phyloP scores from a whole-genome alignment of 1,139 yeast species.

The Magnusiomyces ingens region DNA sequence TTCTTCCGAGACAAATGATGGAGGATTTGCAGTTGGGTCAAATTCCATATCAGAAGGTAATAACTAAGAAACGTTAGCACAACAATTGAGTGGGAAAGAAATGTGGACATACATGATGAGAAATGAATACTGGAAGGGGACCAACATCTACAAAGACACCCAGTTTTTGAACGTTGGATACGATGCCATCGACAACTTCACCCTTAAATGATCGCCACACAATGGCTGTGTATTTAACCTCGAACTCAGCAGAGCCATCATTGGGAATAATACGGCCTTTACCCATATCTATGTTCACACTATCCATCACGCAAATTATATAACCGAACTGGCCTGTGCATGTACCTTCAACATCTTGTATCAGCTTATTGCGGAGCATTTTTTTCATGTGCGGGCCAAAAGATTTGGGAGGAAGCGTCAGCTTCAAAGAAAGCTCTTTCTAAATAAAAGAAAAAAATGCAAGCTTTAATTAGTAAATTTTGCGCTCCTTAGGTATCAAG shows the following conservation, averaged over 20 bases:
- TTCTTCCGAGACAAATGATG: constrained; percentile 95
- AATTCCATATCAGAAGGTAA: constrained; percentile 92
- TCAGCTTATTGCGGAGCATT: constrained; percentile 76
- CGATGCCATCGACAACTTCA: constrained; percentile 95
- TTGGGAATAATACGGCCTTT: constrained; percentile 89
- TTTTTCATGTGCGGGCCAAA: constrained; percentile 98
- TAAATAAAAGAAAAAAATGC: constrained; percentile 4
- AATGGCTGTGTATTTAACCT: constrained; percentile 91
- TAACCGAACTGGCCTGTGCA: constrained; percentile 99
- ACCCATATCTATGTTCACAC: constrained; percentile 92
- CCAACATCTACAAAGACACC: constrained; percentile 99
- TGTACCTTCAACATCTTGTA: constrained; percentile 96
- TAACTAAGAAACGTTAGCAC: constrained; percentile 33
- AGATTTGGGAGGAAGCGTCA: constrained; percentile 93
- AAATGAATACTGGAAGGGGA: constrained; percentile 88
- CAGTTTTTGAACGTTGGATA: constrained; percentile 88
- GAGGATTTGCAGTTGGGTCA: constrained; percentile 95
- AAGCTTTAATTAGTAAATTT: background rate
- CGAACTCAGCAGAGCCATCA: constrained; percentile 91
- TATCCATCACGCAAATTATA: constrained; percentile 91
- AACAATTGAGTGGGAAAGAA: background rate
- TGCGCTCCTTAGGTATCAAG: too few species aligned
- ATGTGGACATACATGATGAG: constrained; percentile 54
- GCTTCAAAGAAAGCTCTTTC: constrained; percentile 84
- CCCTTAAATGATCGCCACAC: constrained; percentile 99